phyloP scores from a whole-genome alignment of 2,329 filamentous ascomycete genomes.

The Aspergillus sp. region DNA sequence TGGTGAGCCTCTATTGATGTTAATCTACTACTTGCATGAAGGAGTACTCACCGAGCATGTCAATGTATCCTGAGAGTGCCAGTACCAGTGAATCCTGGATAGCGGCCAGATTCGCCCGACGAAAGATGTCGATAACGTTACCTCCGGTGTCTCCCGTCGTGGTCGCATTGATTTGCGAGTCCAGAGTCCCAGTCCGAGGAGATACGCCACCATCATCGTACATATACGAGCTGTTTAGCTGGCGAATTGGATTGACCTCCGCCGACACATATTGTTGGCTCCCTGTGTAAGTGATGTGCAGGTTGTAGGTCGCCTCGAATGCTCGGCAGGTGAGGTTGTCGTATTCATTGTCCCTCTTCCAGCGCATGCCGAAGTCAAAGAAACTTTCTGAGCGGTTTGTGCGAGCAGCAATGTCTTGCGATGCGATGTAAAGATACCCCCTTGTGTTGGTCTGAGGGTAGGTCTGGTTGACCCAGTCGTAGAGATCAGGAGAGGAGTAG shows the following conservation, averaged over 20 bases:
- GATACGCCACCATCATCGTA: not conserved
- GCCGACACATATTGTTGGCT: not conserved
- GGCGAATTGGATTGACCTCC: not conserved
- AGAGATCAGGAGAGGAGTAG: not conserved
- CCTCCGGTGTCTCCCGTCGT: not conserved
- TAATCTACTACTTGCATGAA: no score
- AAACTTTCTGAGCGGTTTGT: not conserved
- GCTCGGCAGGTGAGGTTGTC: conserved; percentile 1
- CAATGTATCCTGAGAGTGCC: not conserved
- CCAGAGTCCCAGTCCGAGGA: not conserved
- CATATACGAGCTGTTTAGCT: not conserved
- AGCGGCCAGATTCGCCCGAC: not conserved
- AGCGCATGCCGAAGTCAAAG: not conserved
- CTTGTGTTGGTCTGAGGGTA: not conserved
- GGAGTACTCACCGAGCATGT: not conserved
- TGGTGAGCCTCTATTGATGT: no score
- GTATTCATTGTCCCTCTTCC: not conserved
- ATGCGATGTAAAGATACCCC: not conserved
- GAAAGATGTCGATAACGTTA: not conserved
- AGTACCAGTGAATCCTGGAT: not conserved
- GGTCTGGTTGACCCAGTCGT: conserved; percentile 1
- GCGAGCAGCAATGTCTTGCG: not conserved
- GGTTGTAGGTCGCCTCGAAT: not conserved
- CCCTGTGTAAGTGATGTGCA: not conserved
- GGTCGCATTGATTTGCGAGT: not conserved